Conservation (phyloP, 805 yeast genomes). For the Starmerella geochares region DNA sequence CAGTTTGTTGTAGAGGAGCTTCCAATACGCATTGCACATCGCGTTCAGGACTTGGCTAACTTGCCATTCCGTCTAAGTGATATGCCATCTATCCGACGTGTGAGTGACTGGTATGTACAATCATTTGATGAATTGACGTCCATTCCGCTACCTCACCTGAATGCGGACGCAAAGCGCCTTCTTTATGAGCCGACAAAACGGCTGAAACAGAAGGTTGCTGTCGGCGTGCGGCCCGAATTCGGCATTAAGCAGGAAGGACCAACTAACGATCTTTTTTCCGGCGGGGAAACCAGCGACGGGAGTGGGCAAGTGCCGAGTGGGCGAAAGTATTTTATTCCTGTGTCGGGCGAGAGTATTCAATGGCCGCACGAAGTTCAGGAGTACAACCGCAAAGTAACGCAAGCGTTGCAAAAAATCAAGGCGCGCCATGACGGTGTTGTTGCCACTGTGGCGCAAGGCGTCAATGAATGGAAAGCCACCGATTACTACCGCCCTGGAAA, state of each 20-base stretch:
- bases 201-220: conserved; percentile 19
- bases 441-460: conserved; percentile 85
- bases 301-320: conserved; percentile 4
- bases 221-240: conserved; percentile 24
- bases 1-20: conserved; percentile 77
- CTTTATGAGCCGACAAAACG: conserved; percentile 26
- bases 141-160: conserved; percentile 48
- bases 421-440: conserved; percentile 87
- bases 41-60: conserved; percentile 72
- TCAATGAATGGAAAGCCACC: conserved; percentile 71
- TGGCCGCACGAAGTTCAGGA: conserved; percentile 69
- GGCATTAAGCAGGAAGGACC: conserved; percentile 30
- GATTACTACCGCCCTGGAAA: conserved; percentile 45
- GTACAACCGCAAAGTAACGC: conserved; percentile 59
- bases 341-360: conserved; percentile 39
- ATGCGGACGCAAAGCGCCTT: conserved; percentile 31
- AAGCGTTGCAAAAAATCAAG: conserved; percentile 59
- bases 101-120: conserved; percentile 82
- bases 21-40: conserved; percentile 75
- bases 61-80: conserved; percentile 65
- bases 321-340: conserved; percentile 42
- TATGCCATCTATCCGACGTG: conserved; percentile 66
- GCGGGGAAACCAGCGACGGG: background rate
- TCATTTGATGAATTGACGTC: conserved; percentile 69
- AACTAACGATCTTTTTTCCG: background rate